Conservation (phyloP, 169 alveolate species). For the Cryptosporidium felis region DNA sequence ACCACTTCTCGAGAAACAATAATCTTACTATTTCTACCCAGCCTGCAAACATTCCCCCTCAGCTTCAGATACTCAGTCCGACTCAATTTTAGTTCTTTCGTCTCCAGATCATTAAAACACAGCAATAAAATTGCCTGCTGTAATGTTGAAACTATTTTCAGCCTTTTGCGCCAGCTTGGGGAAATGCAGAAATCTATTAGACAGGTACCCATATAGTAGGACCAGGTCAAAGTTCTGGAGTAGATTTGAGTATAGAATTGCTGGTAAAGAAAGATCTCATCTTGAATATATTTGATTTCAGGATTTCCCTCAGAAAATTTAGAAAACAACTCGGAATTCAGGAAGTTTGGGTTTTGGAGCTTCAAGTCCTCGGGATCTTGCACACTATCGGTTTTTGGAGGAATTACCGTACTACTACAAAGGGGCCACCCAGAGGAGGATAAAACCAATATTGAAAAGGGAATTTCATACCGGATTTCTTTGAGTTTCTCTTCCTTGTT, state of each 20-base stretch:
- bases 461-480: not conserved
- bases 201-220: conserved; percentile 34
- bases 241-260: conserved; percentile 36
- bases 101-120: conserved; percentile 30
- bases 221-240: conserved; percentile 50
- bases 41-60: not conserved
- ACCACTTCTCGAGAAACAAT: not conserved
- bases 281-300: not conserved
- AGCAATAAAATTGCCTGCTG: conserved; percentile 48
- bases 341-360: not conserved
- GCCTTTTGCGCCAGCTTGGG: not conserved
- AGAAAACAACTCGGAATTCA: conserved; percentile 19
- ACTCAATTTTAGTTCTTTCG: not conserved
- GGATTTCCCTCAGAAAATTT: not conserved
- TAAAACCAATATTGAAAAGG: conserved; percentile 26
- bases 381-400: too few relatives aligned
- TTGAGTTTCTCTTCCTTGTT: not conserved
- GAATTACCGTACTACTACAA: not conserved
- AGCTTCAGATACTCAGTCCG: not conserved
- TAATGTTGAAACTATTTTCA: conserved; percentile 8
- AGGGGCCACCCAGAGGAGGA: conserved; percentile 41
- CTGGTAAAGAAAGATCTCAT: conserved; percentile 13
- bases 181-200: not conserved
- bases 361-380: not conserved
- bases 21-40: not conserved